phyloP scores from a whole-genome alignment of 768 basidiomycete species.

The Lactarius hatsudake region DNA sequence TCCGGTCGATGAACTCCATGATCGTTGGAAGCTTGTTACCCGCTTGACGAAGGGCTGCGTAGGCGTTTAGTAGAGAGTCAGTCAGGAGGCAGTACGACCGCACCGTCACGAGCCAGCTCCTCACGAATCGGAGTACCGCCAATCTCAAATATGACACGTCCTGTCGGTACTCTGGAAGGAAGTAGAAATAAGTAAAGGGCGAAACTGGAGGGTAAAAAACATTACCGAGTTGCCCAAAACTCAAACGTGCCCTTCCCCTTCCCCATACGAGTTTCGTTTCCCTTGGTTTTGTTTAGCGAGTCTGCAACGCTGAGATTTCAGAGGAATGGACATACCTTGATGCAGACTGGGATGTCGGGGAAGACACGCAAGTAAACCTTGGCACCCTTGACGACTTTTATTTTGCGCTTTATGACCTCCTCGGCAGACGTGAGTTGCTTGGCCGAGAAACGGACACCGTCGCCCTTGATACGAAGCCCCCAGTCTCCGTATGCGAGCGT shows the following conservation, averaged over 20 bases:
- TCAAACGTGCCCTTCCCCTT: slow-evolving; percentile 99
- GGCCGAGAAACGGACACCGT: slow-evolving; percentile 77
- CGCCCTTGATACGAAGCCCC: slow-evolving; percentile 84
- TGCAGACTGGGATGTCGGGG: slow-evolving; percentile 95
- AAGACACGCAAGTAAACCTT: slow-evolving; percentile 89
- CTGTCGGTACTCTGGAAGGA: slow-evolving; percentile 69
- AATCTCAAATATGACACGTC: slow-evolving; percentile 91
- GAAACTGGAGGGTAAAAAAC: slow-evolving; percentile 27
- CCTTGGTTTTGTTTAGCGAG: slow-evolving; percentile 44
- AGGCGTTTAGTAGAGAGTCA: slow-evolving; percentile 3
- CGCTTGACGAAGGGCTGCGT: slow-evolving; percentile 81
- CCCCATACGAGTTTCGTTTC: slow-evolving; percentile 99
- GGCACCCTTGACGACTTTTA: slow-evolving; percentile 85
- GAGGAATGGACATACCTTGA: slow-evolving; percentile 61
- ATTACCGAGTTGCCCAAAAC: slow-evolving; percentile 90
- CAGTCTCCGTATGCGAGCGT: slow-evolving; percentile 90
- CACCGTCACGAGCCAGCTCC: slow-evolving; percentile 90
- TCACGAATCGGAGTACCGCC: slow-evolving; percentile 87
- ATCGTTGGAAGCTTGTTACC: slow-evolving; percentile 80
- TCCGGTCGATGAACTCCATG: slow-evolving; percentile 79
- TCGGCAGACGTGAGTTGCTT: slow-evolving; percentile 88
- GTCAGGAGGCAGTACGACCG: slow-evolving; percentile 27
- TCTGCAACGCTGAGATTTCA: not conserved
- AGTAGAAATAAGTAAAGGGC: not conserved
- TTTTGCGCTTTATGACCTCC: slow-evolving; percentile 84